Evolutionary conservation across 2,329 filamentous ascomycete genomes (phyloP), one percentile per base, ranked within the genome.

Genomic region (Raffaelea albimanens): DNA sequence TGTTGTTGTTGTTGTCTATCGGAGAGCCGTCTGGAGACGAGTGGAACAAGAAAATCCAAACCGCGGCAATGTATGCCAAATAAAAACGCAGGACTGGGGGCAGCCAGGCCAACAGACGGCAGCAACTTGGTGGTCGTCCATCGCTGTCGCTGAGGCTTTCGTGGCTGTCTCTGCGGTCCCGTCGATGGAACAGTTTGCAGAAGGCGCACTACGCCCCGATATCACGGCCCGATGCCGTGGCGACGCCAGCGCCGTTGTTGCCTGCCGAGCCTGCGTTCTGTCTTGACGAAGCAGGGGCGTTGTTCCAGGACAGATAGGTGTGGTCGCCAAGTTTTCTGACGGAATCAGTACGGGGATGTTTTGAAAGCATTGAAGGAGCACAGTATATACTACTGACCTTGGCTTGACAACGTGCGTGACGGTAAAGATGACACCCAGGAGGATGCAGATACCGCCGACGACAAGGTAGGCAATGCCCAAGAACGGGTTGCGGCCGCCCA

Each of bases 281-380:
- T 56, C 64, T 66, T 56, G 63, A 65, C 5, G 62, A 60, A 7
- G 66, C 61, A 2, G 74, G 72, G 1, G 67, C 69, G 50, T 80
- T 79, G 64, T 97, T 96, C 93, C 93, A 98, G 21, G 87, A 93
- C 43, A 98, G 76, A 64, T 98, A 97, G 9, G 89, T 96, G 66
- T 97, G 93, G 64, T 98, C 93, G 52, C 93, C 93, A 39, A 98
- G 78, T 85, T 97, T 98, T 60, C 93, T 91, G 44, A 11, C 5
- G 13, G 10, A 9, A 11, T 19, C 20, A 20, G 33, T 48, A 20
- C 54, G 42, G 16, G 29, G 34, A 40, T 8, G n/a, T n/a, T 7
- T 3, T 19, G 46, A 4, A 23, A n/a, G 3, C 5, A 5, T 38
- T 19, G 34, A 16, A 20, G 46, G 22, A 29, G 39, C 22, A 36